Evolutionary conservation across 257 asterid species (phyloP).

Genomic region (Petrea volubilis): DNA sequence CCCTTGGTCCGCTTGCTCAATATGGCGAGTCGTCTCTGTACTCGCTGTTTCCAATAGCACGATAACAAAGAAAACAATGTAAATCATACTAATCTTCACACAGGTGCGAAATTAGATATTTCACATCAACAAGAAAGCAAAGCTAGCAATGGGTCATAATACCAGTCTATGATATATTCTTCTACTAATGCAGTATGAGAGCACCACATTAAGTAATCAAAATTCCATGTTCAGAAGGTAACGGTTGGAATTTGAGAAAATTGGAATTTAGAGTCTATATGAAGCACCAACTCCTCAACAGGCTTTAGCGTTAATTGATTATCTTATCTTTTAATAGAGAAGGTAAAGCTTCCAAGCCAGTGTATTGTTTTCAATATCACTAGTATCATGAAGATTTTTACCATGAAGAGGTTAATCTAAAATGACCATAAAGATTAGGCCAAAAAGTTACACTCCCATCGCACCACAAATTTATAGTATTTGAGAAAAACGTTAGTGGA

Average conservation of each 20-base stretch:
- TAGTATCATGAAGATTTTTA: neutral
- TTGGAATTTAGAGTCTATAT: neutral
- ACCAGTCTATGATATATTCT: neutral
- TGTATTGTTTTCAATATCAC: slow-evolving; percentile 4
- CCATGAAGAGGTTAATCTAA: neutral
- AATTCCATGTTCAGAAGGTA: neutral
- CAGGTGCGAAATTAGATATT: neutral
- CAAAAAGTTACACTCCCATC: neutral
- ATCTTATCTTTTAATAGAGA: neutral
- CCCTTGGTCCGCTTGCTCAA: slow-evolving; percentile 86
- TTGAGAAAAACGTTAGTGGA: slow-evolving; percentile 2
- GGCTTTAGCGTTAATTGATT: neutral
- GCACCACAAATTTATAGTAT: neutral
- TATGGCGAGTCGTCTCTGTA: slow-evolving; percentile 74
- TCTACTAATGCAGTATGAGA: neutral
- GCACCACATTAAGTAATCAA: neutral
- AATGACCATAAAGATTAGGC: neutral
- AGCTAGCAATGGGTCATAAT: neutral
- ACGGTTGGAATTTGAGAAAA: neutral
- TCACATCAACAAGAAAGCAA: neutral
- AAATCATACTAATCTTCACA: neutral
- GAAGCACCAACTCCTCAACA: neutral
- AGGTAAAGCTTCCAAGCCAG: neutral
- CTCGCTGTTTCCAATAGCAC: slow-evolving; percentile 49
- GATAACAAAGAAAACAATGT: neutral